These are phyloP conservation scores for Globisporangium radiosum DNA, from an alignment of 352 stramenopile genomes.

Conservation along the genomic window DNA sequence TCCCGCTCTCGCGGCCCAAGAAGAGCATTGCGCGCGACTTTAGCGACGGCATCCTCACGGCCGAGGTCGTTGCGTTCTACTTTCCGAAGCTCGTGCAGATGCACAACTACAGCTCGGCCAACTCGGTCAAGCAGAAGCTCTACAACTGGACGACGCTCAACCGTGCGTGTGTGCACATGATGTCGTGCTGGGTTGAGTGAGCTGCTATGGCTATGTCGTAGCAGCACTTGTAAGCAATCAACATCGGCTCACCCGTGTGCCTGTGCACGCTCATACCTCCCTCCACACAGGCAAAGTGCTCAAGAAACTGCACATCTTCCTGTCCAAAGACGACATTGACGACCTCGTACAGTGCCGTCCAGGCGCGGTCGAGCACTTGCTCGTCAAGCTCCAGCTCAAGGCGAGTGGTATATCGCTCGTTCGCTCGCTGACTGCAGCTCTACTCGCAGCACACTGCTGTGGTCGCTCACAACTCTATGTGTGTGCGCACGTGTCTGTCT, in stretches of 20 bases:
- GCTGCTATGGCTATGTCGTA: too few species aligned
- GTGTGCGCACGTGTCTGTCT: background rate
- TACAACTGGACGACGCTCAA: conserved; percentile 97
- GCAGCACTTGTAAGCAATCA: too few species aligned
- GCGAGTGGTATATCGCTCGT: conserved; percentile 20
- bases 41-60: conserved; percentile 88
- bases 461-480: background rate
- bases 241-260: conserved; percentile 8
- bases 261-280: conserved; percentile 2
- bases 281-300: conserved; percentile 68
- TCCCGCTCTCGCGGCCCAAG: conserved; percentile 92
- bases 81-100: conserved; percentile 94
- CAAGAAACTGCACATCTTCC: conserved; percentile 70
- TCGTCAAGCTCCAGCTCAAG: conserved; percentile 89
- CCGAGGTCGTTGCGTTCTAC: conserved; percentile 92
- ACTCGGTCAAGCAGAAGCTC: conserved; percentile 91
- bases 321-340: conserved; percentile 89
- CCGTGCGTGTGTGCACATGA: conserved; percentile 23
- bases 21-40: conserved; percentile 95
- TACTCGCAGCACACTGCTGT: background rate
- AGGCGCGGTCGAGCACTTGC: conserved; percentile 87
- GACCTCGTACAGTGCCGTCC: conserved; percentile 86
- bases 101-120: conserved; percentile 94
- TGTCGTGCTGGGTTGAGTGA: background rate
- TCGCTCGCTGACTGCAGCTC: background rate